Percentiles rank a stretch among this genome's conserved stretches.
These are phyloP conservation scores for Casuarina cunninghamiana DNA, from an alignment of 306 rosid species.

Conservation along the genomic window DNA sequence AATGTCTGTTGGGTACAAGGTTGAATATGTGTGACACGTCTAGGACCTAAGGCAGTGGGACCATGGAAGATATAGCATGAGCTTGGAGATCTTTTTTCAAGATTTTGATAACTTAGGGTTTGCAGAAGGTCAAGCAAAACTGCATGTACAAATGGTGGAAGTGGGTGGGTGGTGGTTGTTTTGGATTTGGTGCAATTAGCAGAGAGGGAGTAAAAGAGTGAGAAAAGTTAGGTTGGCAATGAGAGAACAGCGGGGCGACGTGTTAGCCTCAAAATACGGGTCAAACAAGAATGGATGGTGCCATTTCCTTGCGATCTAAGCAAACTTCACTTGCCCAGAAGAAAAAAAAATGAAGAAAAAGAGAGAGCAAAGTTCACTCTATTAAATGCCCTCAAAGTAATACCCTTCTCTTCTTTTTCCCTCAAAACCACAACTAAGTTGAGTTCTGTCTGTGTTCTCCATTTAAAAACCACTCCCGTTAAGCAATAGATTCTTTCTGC, in stretches of 20 bases:
- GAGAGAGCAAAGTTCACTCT: background rate
- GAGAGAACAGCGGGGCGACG: constrained; percentile 67
- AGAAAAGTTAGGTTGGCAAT: constrained; percentile 23
- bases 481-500: background rate
- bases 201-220: background rate
- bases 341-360: too few relatives aligned
- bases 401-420: constrained; percentile 26
- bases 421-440: constrained; percentile 26
- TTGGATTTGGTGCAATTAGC: constrained; percentile 34
- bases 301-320: constrained; percentile 74
- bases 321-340: constrained; percentile 22
- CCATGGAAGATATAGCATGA: background rate
- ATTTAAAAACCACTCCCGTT: background rate
- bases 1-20: constrained; percentile 39
- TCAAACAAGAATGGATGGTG: constrained; percentile 80
- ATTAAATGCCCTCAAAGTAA: constrained; percentile 29
- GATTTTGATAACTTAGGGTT: background rate
- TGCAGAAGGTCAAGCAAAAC: background rate
- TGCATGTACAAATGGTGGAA: background rate
- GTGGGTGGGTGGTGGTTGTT: constrained; percentile 11
- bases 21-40: constrained; percentile 10
- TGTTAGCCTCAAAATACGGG: constrained; percentile 77
- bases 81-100: background rate
- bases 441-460: background rate
- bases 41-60: background rate